Base-by-base conservation (phyloP, 2,329 filamentous ascomycete species). In the Alternaria postmessia region DNA sequence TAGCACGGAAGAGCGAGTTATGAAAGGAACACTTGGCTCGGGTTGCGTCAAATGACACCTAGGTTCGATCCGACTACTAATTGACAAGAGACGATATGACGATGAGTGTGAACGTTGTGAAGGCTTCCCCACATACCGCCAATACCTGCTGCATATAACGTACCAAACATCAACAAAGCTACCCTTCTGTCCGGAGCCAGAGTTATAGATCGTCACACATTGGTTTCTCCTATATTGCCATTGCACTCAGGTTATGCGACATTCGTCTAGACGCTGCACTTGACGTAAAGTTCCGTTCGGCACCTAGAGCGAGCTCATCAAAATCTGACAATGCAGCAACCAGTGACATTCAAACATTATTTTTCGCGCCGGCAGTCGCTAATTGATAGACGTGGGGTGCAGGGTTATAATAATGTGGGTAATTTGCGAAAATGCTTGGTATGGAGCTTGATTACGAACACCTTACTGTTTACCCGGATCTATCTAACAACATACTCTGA, bases 361-460 rank as follows among this genome's bases (percentile, higher is more conserved):
- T 11, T 7, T 49, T 26, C 30, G 12, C 1, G 24, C 32, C 18
- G 24, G 34, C 44, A 59, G 24, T 42, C 4, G 24, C 12, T 36
- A 22, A 32, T 11, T 46, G 28, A 20, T 51, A 28, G 11, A 26
- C 34, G 20, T 49, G 65, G 56, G 54, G 64, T 62, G 42, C 66
- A 64, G 28, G 64, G 44, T 57, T 14, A 16, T n/a, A 34, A 3
- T 46, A 63, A 63, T 64, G 43, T 54, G 63, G 47, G 20, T 56
- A 56, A 62, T 53, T 11, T 56, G 43, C 28, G 18, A 42, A 53
- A 67, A 63, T 64, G 68, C 70, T 74, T 74, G 56, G 54, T 36
- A 57, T 61, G 61, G 72, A 70, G 71, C 71, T 74, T 74, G 55
- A 69, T 67, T 67, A 57, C 48, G 46, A 26, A 46, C 9, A 66